Evolutionary conservation across 176 grass and related monocot species (phyloP).

Genomic region (Eragrostis curvula): DNA sequence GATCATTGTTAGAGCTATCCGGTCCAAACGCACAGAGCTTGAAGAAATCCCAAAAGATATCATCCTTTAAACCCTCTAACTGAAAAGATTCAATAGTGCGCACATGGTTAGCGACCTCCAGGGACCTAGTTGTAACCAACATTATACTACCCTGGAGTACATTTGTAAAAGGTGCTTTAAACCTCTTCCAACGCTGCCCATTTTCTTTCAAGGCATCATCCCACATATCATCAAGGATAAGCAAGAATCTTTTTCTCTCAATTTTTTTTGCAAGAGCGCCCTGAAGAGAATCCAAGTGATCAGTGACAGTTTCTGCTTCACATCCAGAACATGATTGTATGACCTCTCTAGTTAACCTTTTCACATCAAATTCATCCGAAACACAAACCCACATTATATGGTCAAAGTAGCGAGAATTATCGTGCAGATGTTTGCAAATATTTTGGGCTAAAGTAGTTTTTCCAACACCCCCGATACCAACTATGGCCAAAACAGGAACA

Average conservation of each 20-base stretch:
- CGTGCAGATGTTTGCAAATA: conserved; percentile 8
- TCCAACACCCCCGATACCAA: conserved; percentile 43
- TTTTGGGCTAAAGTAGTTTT: conserved; percentile 49
- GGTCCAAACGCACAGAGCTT: too few species aligned
- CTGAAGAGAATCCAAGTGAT: conserved; percentile 40
- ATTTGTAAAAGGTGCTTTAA: conserved; percentile 19
- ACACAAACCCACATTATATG: conserved; percentile 50
- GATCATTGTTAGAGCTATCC: too few species aligned
- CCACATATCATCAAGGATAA: conserved; percentile 49
- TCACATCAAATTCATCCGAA: conserved; percentile 39
- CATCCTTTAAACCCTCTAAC: conserved; percentile 16
- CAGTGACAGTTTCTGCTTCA: not conserved
- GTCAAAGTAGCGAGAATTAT: conserved; percentile 24
- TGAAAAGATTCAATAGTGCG: not conserved
- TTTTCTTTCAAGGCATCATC: conserved; percentile 10
- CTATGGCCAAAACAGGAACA: conserved; percentile 34
- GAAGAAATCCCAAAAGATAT: too few species aligned
- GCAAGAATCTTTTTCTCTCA: not conserved
- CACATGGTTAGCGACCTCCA: not conserved
- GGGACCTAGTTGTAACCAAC: conserved; percentile 43
- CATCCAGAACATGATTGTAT: not conserved
- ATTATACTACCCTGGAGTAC: conserved; percentile 36
- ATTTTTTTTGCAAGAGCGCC: not conserved
- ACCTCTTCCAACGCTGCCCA: not conserved
- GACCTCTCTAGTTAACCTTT: conserved; percentile 33